These are phyloP conservation scores for Rhodotorula paludigena DNA, from an alignment of 768 basidiomycete genomes.

Conservation along the genomic window DNA sequence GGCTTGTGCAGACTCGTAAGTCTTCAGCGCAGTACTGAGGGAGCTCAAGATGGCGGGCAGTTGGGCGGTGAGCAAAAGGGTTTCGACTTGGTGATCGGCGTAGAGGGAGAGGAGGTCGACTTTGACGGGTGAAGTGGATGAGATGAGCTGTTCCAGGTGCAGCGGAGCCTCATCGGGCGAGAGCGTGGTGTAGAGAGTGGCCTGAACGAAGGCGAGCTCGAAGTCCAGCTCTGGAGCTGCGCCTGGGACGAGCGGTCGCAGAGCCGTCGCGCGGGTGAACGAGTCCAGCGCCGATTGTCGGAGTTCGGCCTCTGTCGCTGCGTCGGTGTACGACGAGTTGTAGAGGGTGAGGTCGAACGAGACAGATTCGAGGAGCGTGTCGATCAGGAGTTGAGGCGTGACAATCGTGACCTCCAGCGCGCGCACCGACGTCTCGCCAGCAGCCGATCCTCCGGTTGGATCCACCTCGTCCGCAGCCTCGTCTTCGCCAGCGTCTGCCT, in stretches of 20 bases:
- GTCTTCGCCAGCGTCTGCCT: neutral
- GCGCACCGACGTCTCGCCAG: neutral
- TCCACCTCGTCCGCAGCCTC: neutral
- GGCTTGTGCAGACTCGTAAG: conserved; percentile 9
- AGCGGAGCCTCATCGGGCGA: conserved; percentile 2
- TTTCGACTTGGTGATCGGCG: conserved; percentile 34
- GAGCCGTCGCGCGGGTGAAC: conserved; percentile 14
- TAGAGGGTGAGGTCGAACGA: conserved; percentile 21
- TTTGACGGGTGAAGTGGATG: neutral
- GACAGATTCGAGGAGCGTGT: conserved; percentile 34
- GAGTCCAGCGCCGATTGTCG: conserved; percentile 1
- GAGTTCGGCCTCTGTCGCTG: neutral
- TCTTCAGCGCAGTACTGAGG: conserved; percentile 1
- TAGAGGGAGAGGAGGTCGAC: conserved; percentile 21
- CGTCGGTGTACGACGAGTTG: neutral
- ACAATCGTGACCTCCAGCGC: conserved; percentile 26
- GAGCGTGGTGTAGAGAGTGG: conserved; percentile 1
- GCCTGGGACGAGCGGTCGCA: conserved; percentile 4
- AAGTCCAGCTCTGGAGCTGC: conserved; percentile 17
- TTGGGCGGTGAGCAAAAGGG: neutral
- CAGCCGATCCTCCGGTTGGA: neutral
- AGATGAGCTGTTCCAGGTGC: conserved; percentile 1
- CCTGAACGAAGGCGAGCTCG: conserved; percentile 15
- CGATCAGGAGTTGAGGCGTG: conserved; percentile 31
- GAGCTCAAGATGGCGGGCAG: neutral